Evolutionary conservation across 768 basidiomycete species (phyloP).

Genomic region (Suillus brevipes): DNA sequence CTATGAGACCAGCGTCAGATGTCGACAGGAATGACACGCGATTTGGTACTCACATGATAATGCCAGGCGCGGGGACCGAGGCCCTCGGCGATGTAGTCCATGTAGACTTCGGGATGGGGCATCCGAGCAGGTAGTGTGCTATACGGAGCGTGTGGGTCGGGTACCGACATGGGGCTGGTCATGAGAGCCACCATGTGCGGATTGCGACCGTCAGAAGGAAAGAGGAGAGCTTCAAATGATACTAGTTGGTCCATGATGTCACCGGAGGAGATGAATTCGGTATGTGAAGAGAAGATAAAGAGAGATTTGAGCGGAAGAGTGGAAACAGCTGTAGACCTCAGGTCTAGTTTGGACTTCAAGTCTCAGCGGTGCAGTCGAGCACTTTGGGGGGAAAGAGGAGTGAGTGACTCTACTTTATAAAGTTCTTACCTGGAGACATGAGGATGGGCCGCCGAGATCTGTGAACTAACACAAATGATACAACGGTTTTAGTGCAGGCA

Average conservation of each 20-base stretch:
- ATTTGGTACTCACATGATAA: constrained; percentile 53
- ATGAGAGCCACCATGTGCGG: constrained; percentile 72
- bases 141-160: constrained; percentile 46
- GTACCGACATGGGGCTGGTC: constrained; percentile 59
- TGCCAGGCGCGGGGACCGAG: constrained; percentile 69
- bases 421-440: constrained; percentile 23
- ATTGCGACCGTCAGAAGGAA: constrained; percentile 75
- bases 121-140: constrained; percentile 54
- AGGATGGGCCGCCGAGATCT: constrained; percentile 38
- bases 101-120: constrained; percentile 83
- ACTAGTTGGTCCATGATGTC: constrained; percentile 61
- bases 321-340: constrained; percentile 13
- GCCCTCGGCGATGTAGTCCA: constrained; percentile 83
- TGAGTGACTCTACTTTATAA: constrained; percentile 18
- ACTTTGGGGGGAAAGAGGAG: constrained; percentile 19
- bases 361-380: constrained; percentile 24
- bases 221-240: constrained; percentile 70
- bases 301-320: constrained; percentile 5
- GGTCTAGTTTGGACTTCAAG: constrained; percentile 19
- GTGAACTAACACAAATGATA: not conserved
- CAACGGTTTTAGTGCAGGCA: constrained; percentile 23
- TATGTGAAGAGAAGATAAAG: not conserved
- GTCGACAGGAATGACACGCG: constrained; percentile 18
- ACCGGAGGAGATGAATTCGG: constrained; percentile 13
- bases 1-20: constrained; percentile 36